Evolutionary conservation across 192 early-diverging fungal genomes (phyloP).

Genomic region (Coemansia erecta): DNA sequence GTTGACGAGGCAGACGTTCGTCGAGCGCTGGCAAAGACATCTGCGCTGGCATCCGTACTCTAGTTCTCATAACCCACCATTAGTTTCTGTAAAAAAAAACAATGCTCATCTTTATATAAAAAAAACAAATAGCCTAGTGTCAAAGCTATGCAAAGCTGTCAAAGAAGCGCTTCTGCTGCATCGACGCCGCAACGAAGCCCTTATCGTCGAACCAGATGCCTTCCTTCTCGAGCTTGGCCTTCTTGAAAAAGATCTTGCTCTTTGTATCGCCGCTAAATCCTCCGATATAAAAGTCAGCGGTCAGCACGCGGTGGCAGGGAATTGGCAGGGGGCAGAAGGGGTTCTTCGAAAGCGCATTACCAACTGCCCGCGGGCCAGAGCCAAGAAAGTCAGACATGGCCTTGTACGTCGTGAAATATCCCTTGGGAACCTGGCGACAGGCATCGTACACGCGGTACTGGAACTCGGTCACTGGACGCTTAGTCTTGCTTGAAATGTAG

Average conservation of each 20-base stretch:
- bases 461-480: slow-evolving; percentile 63
- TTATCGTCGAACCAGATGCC: slow-evolving; percentile 61
- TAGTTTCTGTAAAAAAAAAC: too few relatives aligned
- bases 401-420: slow-evolving; percentile 68
- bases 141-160: slow-evolving; percentile 30
- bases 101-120: neutral
- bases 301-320: slow-evolving; percentile 70
- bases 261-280: slow-evolving; percentile 67
- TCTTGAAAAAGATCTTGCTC: slow-evolving; percentile 63
- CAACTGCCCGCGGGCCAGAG: slow-evolving; percentile 65
- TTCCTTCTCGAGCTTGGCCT: slow-evolving; percentile 64
- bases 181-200: slow-evolving; percentile 40
- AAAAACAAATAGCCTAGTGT: neutral
- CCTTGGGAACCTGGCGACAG: slow-evolving; percentile 63
- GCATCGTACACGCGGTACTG: slow-evolving; percentile 73
- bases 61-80: neutral
- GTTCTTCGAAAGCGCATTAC: slow-evolving; percentile 64
- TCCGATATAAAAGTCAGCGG: slow-evolving; percentile 62
- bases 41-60: slow-evolving; percentile 32
- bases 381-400: slow-evolving; percentile 59
- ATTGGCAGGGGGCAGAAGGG: slow-evolving; percentile 69
- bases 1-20: slow-evolving; percentile 47
- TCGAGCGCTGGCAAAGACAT: slow-evolving; percentile 28
- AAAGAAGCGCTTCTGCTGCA: slow-evolving; percentile 55
- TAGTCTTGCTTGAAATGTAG: slow-evolving; percentile 58